Conservation (phyloP, 1,284 basidiomycete species). For the Cystobasidium sp. region DNA sequence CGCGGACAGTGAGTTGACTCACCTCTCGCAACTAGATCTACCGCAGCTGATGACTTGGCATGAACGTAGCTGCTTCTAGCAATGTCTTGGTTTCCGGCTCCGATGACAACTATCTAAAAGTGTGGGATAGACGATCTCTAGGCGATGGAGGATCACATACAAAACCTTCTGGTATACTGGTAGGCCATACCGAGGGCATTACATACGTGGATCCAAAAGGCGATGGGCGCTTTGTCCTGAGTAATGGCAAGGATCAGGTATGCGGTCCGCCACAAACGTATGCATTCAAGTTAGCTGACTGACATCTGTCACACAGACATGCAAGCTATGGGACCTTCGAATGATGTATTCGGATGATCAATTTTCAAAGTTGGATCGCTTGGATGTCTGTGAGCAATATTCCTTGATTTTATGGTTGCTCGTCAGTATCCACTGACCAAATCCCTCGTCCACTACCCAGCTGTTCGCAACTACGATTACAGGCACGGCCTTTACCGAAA, state of each 20-base stretch:
- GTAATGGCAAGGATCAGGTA: slow-evolving; percentile 97
- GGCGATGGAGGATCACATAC: slow-evolving; percentile 62
- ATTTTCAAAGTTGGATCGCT: slow-evolving; percentile 61
- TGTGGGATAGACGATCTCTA: slow-evolving; percentile 94
- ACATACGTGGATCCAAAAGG: slow-evolving; percentile 64
- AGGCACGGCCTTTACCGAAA: slow-evolving; percentile 60
- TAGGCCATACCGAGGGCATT: slow-evolving; percentile 93
- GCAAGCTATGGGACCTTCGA: slow-evolving; percentile 91
- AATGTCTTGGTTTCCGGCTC: slow-evolving; percentile 93
- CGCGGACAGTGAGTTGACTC: slow-evolving; percentile 43
- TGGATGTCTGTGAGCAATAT: slow-evolving; percentile 45
- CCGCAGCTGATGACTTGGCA: background rate
- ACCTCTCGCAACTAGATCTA: background rate
- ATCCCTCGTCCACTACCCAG: background rate
- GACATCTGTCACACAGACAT: slow-evolving; percentile 23
- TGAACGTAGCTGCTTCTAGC: slow-evolving; percentile 89
- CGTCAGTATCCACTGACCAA: slow-evolving; percentile 7
- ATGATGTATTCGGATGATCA: slow-evolving; percentile 81
- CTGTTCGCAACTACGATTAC: slow-evolving; percentile 71
- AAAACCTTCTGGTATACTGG: slow-evolving; percentile 87
- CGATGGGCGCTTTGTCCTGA: slow-evolving; percentile 92
- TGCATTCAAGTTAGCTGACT: background rate
- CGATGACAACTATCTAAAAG: slow-evolving; percentile 91
- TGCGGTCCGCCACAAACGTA: slow-evolving; percentile 39
- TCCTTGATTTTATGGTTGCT: background rate